A percentile compares a stretch with the other conserved stretches of the same genome.
These are phyloP conservation scores for Starmera quercuum DNA, from an alignment of 805 yeast genomes.

Conservation along the genomic window DNA sequence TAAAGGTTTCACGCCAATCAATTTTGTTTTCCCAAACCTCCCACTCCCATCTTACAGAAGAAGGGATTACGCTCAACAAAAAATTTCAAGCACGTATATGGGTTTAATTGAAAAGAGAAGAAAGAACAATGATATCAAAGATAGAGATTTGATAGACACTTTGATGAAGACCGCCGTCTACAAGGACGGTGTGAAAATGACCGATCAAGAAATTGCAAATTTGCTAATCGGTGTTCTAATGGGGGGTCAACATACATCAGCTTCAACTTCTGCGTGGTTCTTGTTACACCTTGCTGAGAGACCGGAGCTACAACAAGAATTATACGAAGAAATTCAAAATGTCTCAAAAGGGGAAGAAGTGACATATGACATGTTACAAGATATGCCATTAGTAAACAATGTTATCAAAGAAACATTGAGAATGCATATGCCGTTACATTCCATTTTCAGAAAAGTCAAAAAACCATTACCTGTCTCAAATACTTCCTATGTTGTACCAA, in stretches of 20 bases:
- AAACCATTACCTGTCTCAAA: conserved; percentile 74
- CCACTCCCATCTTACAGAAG: conserved; percentile 80
- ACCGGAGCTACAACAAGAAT: conserved; percentile 77
- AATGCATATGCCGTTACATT: conserved; percentile 94
- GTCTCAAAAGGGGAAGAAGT: conserved; percentile 58
- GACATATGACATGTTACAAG: conserved; percentile 74
- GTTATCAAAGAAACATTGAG: conserved; percentile 89
- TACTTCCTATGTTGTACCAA: conserved; percentile 75
- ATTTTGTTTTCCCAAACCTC: conserved; percentile 90
- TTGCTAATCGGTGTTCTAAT: conserved; percentile 89
- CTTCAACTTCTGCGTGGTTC: conserved; percentile 94
- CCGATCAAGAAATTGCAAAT: conserved; percentile 92
- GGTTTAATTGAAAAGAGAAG: conserved; percentile 71
- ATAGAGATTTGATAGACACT: conserved; percentile 85
- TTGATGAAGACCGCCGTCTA: conserved; percentile 76
- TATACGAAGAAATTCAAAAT: conserved; percentile 64
- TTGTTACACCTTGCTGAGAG: conserved; percentile 83
- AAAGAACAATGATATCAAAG: conserved; percentile 63
- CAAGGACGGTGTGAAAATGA: conserved; percentile 91
- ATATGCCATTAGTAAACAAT: conserved; percentile 76
- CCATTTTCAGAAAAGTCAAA: conserved; percentile 87
- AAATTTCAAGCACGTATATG: conserved; percentile 75
- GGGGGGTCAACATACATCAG: conserved; percentile 99
- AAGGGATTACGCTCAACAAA: conserved; percentile 84
- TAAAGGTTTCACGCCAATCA: conserved; percentile 93